These are phyloP conservation scores for Camptophora hylomeconis DNA, from an alignment of 2,329 filamentous ascomycete genomes.

Conservation along the genomic window DNA sequence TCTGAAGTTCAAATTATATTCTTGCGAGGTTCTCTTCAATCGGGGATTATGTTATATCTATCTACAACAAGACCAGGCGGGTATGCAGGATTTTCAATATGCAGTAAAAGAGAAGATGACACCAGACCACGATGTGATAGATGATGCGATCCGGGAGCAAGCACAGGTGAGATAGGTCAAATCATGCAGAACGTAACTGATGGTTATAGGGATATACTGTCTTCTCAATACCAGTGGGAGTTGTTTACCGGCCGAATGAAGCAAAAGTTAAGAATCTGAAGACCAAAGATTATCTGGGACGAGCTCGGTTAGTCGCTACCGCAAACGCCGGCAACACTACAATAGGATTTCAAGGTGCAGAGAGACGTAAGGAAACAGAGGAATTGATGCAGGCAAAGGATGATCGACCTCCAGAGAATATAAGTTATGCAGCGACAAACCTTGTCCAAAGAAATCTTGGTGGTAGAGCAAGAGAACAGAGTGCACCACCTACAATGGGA, in stretches of 20 bases:
- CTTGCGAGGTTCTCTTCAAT: constrained; percentile 96
- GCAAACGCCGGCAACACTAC: constrained; percentile 70
- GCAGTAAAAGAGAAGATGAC: constrained; percentile 94
- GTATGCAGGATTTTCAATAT: constrained; percentile 79
- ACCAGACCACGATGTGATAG: constrained; percentile 92
- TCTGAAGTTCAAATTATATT: constrained; percentile 90
- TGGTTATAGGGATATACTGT: constrained; percentile 74
- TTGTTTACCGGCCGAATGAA: constrained; percentile 89
- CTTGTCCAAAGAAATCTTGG: constrained; percentile 75
- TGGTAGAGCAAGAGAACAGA: constrained; percentile 64
- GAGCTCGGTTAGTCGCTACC: constrained; percentile 83
- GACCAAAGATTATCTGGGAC: constrained; percentile 93
- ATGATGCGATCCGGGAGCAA: constrained; percentile 86
- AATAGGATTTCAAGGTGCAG: constrained; percentile 66
- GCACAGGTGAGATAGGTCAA: constrained; percentile 83
- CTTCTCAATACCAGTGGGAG: constrained; percentile 92
- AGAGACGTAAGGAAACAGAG: constrained; percentile 53
- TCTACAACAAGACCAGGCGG: constrained; percentile 76
- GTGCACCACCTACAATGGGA: constrained; percentile 58
- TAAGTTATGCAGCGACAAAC: constrained; percentile 86
- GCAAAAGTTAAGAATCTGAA: constrained; percentile 98
- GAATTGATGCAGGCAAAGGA: constrained; percentile 36
- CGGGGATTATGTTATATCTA: constrained; percentile 96
- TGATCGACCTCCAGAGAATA: constrained; percentile 67
- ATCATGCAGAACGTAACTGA: neutral